Base-by-base conservation (phyloP, 352 stramenopile species). In the Phytophthora citrophthora region DNA sequence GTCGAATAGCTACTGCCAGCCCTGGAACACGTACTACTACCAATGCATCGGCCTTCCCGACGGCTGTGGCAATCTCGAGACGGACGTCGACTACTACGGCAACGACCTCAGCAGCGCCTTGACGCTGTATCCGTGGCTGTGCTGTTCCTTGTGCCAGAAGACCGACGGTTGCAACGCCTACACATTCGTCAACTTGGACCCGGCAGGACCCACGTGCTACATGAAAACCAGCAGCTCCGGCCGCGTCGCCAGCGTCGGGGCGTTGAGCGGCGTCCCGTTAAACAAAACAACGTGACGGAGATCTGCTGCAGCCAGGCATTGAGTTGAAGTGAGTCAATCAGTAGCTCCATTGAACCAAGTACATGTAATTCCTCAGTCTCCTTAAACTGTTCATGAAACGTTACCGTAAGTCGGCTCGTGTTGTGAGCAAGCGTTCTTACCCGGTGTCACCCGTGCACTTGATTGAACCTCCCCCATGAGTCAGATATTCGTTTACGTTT, bases 1-100 rank as follows among this genome's bases (percentile, higher is more conserved):
- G 12, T 61, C 32, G 9, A 39, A 52, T 34, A 54, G 49, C 29
- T 85, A 83, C 54, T 86, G 76, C 40, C 75, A 86, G 63, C 77
- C 77, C 15, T 84, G 79, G 74, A 64, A 86, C 53, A 64, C 43
- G 0, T 36, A 73, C 18, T 89, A 81, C 55, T 89, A 88, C 67
- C 79, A 88, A 66, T 89, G 79, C 31, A 70, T 84, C 34, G 38
- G 41, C 1, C 36, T 70, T 1, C 72, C 77, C 3, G 54, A 69
- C 6, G 72, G 70, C 11, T 86, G 77, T 44, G 54, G 62, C 2
- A 54, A 57, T 8, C 55, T 82, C 7, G 76, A 85, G 61, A 77
- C 71, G 23, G 70, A 87, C 63, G 47, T 79, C 16, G 78, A 87
- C 63, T 87, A 75, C 62, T 71, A 72, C 24, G 77, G 74, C 53